Conservation (phyloP, 2,329 filamentous ascomycete genomes). For the Clarireedia sp. region DNA sequence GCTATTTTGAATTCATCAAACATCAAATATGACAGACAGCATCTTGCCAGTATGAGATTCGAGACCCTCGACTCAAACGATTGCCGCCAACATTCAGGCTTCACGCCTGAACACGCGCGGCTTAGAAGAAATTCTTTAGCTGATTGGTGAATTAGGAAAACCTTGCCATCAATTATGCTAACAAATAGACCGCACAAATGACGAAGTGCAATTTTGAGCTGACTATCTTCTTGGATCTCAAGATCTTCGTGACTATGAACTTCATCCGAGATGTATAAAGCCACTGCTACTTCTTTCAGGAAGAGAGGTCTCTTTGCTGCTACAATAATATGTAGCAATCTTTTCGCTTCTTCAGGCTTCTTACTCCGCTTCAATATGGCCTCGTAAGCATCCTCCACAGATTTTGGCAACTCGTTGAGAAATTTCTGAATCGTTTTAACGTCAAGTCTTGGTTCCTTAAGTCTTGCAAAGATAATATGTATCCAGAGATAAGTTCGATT, state of each 20-base stretch:
- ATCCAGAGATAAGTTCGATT: slow-evolving; percentile 10
- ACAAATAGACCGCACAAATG: slow-evolving; percentile 8
- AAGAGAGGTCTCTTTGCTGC: slow-evolving; percentile 2
- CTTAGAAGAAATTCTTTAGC: slow-evolving; percentile 10
- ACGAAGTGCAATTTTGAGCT: not conserved
- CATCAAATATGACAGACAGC: slow-evolving; percentile 5
- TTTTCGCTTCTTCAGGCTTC: not conserved
- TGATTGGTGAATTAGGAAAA: slow-evolving; percentile 10
- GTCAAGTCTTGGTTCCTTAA: not conserved
- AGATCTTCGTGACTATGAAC: slow-evolving; percentile 1
- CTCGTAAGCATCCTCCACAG: slow-evolving; percentile 4
- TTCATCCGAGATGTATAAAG: not conserved
- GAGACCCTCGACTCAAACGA: slow-evolving; percentile 4
- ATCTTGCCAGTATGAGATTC: slow-evolving; percentile 5
- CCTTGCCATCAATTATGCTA: slow-evolving; percentile 1
- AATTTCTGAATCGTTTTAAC: not conserved
- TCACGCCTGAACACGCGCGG: not conserved
- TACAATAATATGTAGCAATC: slow-evolving; percentile 8
- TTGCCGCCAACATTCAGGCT: not conserved
- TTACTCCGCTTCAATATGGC: not conserved
- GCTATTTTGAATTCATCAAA: not conserved
- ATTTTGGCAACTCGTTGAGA: not conserved
- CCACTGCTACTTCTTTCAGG: slow-evolving; percentile 2
- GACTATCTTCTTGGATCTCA: slow-evolving; percentile 6
- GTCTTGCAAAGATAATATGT: slow-evolving; percentile 4